Percentiles rank a stretch among this genome's conserved stretches.
Evolutionary conservation across 768 basidiomycete species (phyloP).

Genomic region (Auriculariales sp.): DNA sequence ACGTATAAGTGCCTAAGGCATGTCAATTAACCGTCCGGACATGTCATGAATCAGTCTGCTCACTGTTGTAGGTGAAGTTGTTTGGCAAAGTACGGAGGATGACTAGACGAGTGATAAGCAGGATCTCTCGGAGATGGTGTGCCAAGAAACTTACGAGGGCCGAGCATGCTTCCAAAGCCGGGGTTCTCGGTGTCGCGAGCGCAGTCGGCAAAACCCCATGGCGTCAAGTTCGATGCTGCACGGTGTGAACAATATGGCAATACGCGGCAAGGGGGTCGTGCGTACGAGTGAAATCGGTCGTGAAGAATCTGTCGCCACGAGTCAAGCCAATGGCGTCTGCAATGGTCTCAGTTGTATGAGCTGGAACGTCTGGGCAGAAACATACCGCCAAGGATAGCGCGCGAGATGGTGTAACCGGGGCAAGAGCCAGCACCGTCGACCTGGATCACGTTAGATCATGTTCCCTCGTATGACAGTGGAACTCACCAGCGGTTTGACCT

Average conservation of each 20-base stretch:
- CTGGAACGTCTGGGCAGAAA: no score
- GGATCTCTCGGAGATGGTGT: constrained; percentile 20
- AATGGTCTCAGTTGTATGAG: not conserved
- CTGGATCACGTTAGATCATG: no score
- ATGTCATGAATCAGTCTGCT: no score
- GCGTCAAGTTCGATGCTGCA: constrained; percentile 55
- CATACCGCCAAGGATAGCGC: constrained; percentile 52
- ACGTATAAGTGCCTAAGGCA: constrained; percentile 54
- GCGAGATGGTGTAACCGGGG: constrained; percentile 71
- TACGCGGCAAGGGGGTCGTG: constrained; percentile 2
- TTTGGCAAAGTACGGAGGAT: constrained; percentile 59
- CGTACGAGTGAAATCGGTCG: constrained; percentile 63
- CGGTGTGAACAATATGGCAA: not conserved
- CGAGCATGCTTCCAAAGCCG: constrained; percentile 62
- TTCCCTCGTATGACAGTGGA: no score
- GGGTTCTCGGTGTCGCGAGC: constrained; percentile 49
- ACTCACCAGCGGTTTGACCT: constrained; percentile 54
- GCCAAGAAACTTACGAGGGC: constrained; percentile 21
- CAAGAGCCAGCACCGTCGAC: constrained; percentile 53
- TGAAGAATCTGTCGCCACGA: constrained; percentile 69
- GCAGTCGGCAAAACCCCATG: constrained; percentile 69
- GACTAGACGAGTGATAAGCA: constrained; percentile 14
- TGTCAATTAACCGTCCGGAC: no score
- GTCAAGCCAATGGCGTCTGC: constrained; percentile 56
- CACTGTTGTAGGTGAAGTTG: constrained; percentile 49